Percentiles rank a stretch among this genome's conserved stretches.
Conservation (phyloP, 495 filamentous ascomycete species). For the Cryomyces minteri region DNA sequence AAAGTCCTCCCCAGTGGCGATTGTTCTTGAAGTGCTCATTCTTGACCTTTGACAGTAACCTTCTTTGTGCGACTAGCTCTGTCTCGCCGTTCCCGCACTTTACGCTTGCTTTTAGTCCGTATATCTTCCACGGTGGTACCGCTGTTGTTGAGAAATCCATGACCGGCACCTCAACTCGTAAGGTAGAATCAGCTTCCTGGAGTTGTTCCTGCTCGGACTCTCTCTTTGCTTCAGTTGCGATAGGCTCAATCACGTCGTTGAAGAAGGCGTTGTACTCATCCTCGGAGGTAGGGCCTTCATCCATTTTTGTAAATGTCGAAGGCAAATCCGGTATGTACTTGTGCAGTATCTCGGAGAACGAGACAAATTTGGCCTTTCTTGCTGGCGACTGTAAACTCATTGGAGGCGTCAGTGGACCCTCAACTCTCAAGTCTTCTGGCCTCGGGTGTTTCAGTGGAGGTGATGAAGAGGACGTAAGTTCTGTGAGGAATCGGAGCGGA, state of each 20-base stretch:
- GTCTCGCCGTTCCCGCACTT: conserved; percentile 1
- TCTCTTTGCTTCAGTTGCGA: conserved; percentile 22
- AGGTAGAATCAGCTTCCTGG: conserved; percentile 34
- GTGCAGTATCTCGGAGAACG: conserved; percentile 18
- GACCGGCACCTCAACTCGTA: conserved; percentile 35
- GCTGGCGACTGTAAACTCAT: conserved; percentile 9
- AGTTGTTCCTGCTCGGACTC: conserved; percentile 43
- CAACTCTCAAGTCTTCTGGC: conserved; percentile 21
- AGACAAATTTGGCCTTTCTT: conserved; percentile 18
- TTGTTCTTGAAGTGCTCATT: conserved; percentile 9
- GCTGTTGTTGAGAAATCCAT: conserved; percentile 40
- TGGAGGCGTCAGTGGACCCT: conserved; percentile 22
- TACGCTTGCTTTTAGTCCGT: not conserved
- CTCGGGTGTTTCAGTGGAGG: conserved; percentile 11
- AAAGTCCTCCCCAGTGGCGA: conserved; percentile 24
- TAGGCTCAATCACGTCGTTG: conserved; percentile 24
- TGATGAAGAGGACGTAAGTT: conserved; percentile 3
- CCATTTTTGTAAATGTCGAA: conserved; percentile 6
- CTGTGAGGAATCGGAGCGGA: conserved; percentile 10
- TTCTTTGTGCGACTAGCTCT: conserved; percentile 9
- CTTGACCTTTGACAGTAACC: conserved; percentile 10
- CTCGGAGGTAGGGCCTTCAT: conserved; percentile 10
- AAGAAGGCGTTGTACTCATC: conserved; percentile 23
- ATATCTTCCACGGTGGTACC: conserved; percentile 32
- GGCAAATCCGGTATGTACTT: conserved; percentile 13